Evolutionary conservation across 2,329 filamentous ascomycete species (phyloP).

Genomic region (Sporothrix variecibatus): DNA sequence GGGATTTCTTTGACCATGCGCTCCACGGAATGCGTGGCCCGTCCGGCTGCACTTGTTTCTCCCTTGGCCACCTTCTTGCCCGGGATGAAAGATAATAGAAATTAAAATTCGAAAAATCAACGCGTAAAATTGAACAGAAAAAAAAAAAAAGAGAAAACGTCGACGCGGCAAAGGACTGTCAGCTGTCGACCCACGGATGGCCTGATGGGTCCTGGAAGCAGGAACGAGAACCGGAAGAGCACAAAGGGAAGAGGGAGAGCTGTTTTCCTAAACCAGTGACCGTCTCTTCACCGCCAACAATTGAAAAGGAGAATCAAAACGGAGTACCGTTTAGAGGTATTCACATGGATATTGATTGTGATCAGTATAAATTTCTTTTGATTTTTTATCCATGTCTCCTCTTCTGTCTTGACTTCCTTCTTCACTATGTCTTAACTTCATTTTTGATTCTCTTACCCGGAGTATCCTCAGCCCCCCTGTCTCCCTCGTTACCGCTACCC

Average conservation of each 20-base stretch:
- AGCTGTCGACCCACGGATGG: background rate
- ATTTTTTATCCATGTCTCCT: background rate
- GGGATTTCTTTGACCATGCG: no score
- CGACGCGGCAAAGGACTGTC: background rate
- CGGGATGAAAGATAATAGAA: background rate
- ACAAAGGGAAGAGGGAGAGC: background rate
- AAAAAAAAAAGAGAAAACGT: background rate
- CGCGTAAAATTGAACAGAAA: background rate
- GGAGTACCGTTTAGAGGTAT: background rate
- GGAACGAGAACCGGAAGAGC: background rate
- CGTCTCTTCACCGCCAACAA: constrained; percentile 1
- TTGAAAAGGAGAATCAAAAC: background rate
- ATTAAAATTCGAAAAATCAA: background rate
- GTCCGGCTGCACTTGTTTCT: background rate
- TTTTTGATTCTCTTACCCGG: background rate
- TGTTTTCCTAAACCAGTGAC: background rate
- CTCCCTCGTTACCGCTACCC: background rate
- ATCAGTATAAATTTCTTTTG: background rate
- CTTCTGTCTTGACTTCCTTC: background rate
- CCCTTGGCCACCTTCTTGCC: background rate
- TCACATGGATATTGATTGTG: no score
- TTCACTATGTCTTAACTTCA: background rate
- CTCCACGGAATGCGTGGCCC: background rate
- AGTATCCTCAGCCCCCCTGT: background rate
- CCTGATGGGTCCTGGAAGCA: background rate